Evolutionary conservation across 225 moss, liverwort and hornwort genomes (phyloP), one percentile per base, ranked within the genome.

Genomic region (Asterella californica): DNA sequence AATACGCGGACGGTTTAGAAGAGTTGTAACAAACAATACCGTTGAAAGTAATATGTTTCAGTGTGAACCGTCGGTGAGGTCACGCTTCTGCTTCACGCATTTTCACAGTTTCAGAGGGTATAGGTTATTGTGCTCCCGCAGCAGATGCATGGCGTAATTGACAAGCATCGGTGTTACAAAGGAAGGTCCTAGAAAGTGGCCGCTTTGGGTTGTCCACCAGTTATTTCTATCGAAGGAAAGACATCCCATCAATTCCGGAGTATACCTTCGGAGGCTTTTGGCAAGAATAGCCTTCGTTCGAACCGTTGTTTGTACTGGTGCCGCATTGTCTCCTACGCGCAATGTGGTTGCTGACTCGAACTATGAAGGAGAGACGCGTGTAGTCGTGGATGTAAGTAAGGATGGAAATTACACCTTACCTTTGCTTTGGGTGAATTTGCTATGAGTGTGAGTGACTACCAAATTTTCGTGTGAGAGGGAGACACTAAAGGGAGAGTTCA

Each of bases 201-300:
- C 92, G 94, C 79, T 91, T 94, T 86, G 92, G 92, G 61, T 76
- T 94, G 61, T 92, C 92, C 30, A 91, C 87, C 42, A 94, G 91
- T 79, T 90, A 92, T 33, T 94, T 92, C 77, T 94, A 92, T 73
- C 85, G 86, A 78, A 85, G 90, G 79, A 90, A 77, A 0, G 94
- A 92, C 73, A 91, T 91, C 73, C 92, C 92, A 42, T 86, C 88
- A 63, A 36, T 89, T 21, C 92, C 91, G 7, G 89, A 92, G 63
- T 92, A 90, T 12, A 46, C 81, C 54, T 83, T 92, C 57, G 50
- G 76, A 14, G 85, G 80, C 11, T 78, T 81, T 27, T 91, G 83
- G 53, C 89, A 87, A 65, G 36, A 32, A n/a, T 87, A 92, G 64
- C 89, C 87, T 0, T 52, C 83, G 21, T 84, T 86, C 42, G 88